Evolutionary conservation across 2,329 filamentous ascomycete genomes (phyloP).

Genomic region (Rutstroemia sp.): DNA sequence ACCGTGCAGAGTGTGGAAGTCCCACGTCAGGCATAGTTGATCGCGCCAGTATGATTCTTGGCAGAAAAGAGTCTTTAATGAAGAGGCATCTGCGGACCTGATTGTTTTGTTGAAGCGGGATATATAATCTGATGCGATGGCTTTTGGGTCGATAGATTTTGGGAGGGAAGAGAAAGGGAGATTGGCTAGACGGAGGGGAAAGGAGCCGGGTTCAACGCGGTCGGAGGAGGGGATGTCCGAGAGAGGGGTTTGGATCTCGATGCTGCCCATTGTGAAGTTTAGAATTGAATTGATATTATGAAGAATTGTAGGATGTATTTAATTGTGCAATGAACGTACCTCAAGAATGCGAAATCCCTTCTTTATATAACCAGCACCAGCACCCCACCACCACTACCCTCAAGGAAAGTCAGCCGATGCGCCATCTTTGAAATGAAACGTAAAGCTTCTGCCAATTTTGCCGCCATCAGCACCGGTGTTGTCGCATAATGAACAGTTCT

Average conservation of each 20-base stretch:
- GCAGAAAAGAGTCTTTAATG: conserved; percentile 35
- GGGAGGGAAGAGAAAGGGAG: conserved; percentile 11
- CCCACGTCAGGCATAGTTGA: conserved; percentile 49
- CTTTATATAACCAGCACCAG: too few relatives aligned
- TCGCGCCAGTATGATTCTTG: conserved; percentile 50
- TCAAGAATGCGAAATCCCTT: background rate
- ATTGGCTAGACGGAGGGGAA: conserved; percentile 17
- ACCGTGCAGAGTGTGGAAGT: conserved; percentile 44
- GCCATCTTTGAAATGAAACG: too few relatives aligned
- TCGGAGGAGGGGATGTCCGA: conserved; percentile 13
- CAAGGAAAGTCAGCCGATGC: too few relatives aligned
- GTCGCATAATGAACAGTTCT: background rate
- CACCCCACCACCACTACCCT: too few relatives aligned
- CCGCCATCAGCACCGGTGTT: background rate
- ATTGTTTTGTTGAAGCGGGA: conserved; percentile 34
- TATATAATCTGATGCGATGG: conserved; percentile 13
- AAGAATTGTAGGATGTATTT: background rate
- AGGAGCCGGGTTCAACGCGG: conserved; percentile 22
- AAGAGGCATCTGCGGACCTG: conserved; percentile 29
- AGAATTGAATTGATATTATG: background rate
- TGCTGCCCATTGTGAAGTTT: conserved; percentile 16
- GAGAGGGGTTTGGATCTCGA: conserved; percentile 4
- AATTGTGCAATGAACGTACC: too few relatives aligned
- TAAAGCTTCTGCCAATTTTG: background rate
- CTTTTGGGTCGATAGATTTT: conserved; percentile 12